A percentile compares a stretch with the other conserved stretches of the same genome.
Conservation (phyloP, 805 yeast species). For the Cyberlindnera samutprakarnensis region DNA sequence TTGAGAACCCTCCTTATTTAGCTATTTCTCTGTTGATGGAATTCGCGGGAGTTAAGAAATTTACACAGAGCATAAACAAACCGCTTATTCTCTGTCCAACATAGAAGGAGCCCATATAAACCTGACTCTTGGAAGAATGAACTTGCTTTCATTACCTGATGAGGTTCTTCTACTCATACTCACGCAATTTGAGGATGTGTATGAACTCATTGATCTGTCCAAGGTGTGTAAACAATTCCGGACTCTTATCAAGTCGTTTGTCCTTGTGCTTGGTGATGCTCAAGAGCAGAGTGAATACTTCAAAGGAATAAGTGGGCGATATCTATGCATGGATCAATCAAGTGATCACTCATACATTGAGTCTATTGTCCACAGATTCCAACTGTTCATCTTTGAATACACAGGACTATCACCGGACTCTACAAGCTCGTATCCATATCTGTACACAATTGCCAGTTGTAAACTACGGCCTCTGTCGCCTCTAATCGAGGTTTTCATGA, state of each 20-base stretch:
- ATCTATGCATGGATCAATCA: constrained; percentile 2
- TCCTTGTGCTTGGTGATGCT: constrained; percentile 15
- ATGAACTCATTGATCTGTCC: constrained; percentile 7
- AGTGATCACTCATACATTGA: not conserved
- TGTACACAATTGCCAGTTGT: constrained; percentile 5
- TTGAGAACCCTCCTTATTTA: too few relatives aligned
- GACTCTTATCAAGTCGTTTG: constrained; percentile 8
- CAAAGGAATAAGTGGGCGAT: constrained; percentile 6
- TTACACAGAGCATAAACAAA: too few relatives aligned
- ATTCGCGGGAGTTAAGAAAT: too few relatives aligned
- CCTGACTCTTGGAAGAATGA: too few relatives aligned
- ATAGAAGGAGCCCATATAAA: too few relatives aligned
- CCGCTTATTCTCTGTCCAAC: too few relatives aligned
- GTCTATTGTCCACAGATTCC: constrained; percentile 3
- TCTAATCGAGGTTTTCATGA: constrained; percentile 11
- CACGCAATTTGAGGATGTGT: constrained; percentile 12
- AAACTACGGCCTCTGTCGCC: constrained; percentile 4
- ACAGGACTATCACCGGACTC: constrained; percentile 1
- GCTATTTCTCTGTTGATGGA: too few relatives aligned
- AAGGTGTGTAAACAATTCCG: constrained; percentile 14
- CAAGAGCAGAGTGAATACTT: constrained; percentile 6
- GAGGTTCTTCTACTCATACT: constrained; percentile 14
- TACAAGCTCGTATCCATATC: constrained; percentile 6
- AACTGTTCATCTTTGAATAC: constrained; percentile 13
- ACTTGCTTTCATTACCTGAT: too few relatives aligned